Evolutionary conservation across 768 basidiomycete genomes (phyloP), one percentile per base, ranked within the genome.

Genomic region (Lanmaoa pseudosensibilis): DNA sequence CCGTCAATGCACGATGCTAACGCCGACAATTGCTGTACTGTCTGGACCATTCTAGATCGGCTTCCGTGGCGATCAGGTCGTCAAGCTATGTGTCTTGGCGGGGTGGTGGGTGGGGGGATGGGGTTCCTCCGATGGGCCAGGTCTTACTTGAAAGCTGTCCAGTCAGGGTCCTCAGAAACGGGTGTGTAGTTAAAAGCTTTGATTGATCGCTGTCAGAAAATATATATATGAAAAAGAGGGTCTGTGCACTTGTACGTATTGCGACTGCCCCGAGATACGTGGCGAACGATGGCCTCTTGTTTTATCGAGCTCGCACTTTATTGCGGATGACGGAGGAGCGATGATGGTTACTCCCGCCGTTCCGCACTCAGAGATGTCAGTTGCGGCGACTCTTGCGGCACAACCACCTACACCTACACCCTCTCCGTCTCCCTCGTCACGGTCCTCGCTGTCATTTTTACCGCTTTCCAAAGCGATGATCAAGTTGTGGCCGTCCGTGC

Each of bases 401-500:
- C 57, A n/a, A 61, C 57, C 62, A 27, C 27, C 27, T 27, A 27
- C 57, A 48, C 40, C 45, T 32, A 57, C 21, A 32, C 32, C 65
- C 12, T 54, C 59, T 1, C 36, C 59, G 2, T 46, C 54, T 1
- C 71, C 60, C 16, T 55, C 67, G n/a, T 51, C 61, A 10, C 58
- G 45, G 18, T 32, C 63, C 37, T 65, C 62, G 48, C 60, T 59
- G 27, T 69, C 69, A 25, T 68, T 58, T 48, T 54, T 60, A 19
- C 56, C 65, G 9, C 50, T 71, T 5, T 68, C 70, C 39, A 69
- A 67, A 59, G 68, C 71, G 52, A 88, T 90, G 84, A 77, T 90
- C 62, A 86, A 83, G 67, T 75, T 90, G 58, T 88, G 90, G 90
- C 81, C 85, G 48, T 67, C 66, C 52, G 70, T 72, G 59, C 69